Conservation (phyloP, 2,329 filamentous ascomycete species). For the Phialophora expanda region DNA sequence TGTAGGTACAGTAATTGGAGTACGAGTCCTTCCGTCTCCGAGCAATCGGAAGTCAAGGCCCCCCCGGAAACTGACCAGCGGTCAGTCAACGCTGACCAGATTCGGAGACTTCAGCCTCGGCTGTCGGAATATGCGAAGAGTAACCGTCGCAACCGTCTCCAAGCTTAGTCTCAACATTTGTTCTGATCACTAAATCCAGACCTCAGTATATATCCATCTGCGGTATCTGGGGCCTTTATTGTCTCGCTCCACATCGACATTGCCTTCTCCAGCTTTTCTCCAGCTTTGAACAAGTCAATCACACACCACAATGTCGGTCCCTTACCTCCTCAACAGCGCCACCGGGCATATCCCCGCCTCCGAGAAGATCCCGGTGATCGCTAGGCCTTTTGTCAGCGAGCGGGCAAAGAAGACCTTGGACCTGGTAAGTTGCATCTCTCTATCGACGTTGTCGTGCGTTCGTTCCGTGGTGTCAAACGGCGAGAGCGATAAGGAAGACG, state of each 20-base stretch:
- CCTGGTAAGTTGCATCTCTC: conserved; percentile 53
- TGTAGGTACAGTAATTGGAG: not conserved
- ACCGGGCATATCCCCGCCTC: conserved; percentile 54
- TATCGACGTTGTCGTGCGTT: not conserved
- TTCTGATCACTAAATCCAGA: conserved; percentile 21
- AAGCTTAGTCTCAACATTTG: conserved; percentile 1
- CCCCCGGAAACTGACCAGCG: not conserved
- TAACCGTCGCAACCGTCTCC: conserved; percentile 8
- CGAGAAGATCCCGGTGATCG: conserved; percentile 63
- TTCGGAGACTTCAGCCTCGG: conserved; percentile 27
- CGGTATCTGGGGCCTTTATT: not conserved
- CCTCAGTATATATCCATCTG: not conserved
- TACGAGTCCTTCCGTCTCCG: not conserved
- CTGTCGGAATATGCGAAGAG: conserved; percentile 24
- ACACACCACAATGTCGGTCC: conserved; percentile 37
- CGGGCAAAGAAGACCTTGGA: conserved; percentile 83
- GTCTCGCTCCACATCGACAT: conserved; percentile 2
- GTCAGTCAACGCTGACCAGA: conserved; percentile 1
- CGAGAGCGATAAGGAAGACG: not conserved
- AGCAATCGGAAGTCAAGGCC: conserved; percentile 8
- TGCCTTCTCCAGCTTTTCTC: not conserved
- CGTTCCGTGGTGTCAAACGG: not conserved
- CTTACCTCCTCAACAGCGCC: conserved; percentile 39
- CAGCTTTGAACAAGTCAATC: not conserved
- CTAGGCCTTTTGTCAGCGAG: conserved; percentile 74